Evolutionary conservation across 495 filamentous ascomycete genomes (phyloP), one percentile per base, ranked within the genome.

Genomic region (Aspergillus homomorphus): DNA sequence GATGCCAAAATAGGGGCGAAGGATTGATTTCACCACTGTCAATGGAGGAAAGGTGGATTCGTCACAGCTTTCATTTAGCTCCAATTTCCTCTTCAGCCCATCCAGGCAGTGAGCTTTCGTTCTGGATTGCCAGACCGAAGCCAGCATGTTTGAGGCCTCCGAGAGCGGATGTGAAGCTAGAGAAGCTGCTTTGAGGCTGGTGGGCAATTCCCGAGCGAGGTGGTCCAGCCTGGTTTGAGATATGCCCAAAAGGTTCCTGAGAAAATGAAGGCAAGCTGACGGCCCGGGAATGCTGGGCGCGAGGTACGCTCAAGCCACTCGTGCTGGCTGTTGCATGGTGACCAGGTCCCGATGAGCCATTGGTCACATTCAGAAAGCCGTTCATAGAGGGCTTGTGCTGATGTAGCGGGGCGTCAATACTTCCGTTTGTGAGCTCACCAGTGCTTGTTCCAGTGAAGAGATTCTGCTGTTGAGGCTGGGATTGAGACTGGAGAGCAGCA

Each of bases 241-340:
- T 69, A 26, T 80, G 79, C 3, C 77, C 77, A 53, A 85, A 80
- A 20, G 77, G 76, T 45, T 84, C 84, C 65, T 86, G 84, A 0
- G 83, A 82, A 67, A 87, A 87, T 5, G 82, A 90, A 0, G 91
- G 91, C 60, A 96, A 74, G 66, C 89, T 93, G 54, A 94, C 89
- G 43, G 91, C 89, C 28, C 91, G 87, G 64, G 84, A 88, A 72
- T 96, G 91, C 62, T 89, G 87, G 24, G 82, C 83, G 41, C 89
- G 85, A 28, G 77, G 78, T 19, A 77, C 77, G 58, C 77, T 83
- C 53, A 83, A 67, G 56, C 66, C 76, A 66, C 83, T 86, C 33
- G 82, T 82, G 20, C 91, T 91, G 21, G 90, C 89, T 4, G 92
- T 86, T 28, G 74, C 58, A 43, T 79, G 75, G 60, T 78, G 75